Evolutionary conservation across 129 eudicot genomes (phyloP).

Genomic region (Centrapalus pauciflorus): DNA sequence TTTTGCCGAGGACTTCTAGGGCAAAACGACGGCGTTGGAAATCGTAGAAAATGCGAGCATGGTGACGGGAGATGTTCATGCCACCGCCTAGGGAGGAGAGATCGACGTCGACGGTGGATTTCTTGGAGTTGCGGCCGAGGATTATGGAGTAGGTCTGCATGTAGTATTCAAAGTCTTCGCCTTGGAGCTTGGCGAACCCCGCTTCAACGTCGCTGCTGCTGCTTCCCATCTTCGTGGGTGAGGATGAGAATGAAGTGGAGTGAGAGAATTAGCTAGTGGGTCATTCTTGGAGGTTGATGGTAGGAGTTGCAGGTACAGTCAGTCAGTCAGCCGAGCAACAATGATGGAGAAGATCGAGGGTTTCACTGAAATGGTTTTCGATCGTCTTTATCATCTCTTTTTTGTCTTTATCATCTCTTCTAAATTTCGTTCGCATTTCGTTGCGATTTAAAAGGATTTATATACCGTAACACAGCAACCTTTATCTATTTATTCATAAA

Average conservation of each 20-base stretch:
- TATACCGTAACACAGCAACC: too few relatives aligned
- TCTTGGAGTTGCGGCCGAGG: constrained; percentile 87
- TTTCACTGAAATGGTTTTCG: constrained; percentile 1
- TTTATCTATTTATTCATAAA: too few relatives aligned
- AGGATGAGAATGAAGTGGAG: background rate
- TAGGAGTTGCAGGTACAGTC: background rate
- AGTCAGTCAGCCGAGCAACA: too few relatives aligned
- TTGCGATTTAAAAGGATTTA: too few relatives aligned
- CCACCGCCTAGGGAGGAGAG: constrained; percentile 95
- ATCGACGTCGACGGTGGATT: constrained; percentile 92
- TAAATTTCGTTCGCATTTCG: too few relatives aligned
- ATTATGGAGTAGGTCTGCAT: constrained; percentile 97
- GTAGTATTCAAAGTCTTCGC: constrained; percentile 95
- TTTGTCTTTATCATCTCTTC: too few relatives aligned
- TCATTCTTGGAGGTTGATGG: background rate
- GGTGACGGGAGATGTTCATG: constrained; percentile 98
- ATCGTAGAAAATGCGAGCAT: constrained; percentile 99
- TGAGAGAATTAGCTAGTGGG: background rate
- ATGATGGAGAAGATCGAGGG: constrained; percentile 11
- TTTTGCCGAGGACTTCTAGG: constrained; percentile 91
- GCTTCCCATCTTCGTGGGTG: constrained; percentile 30
- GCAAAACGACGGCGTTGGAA: constrained; percentile 96
- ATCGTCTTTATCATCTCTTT: too few relatives aligned
- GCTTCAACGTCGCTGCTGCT: constrained; percentile 81
- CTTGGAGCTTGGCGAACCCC: constrained; percentile 90